Evolutionary conservation across 495 filamentous ascomycete genomes (phyloP).

Genomic region (Penicillium silybi): DNA sequence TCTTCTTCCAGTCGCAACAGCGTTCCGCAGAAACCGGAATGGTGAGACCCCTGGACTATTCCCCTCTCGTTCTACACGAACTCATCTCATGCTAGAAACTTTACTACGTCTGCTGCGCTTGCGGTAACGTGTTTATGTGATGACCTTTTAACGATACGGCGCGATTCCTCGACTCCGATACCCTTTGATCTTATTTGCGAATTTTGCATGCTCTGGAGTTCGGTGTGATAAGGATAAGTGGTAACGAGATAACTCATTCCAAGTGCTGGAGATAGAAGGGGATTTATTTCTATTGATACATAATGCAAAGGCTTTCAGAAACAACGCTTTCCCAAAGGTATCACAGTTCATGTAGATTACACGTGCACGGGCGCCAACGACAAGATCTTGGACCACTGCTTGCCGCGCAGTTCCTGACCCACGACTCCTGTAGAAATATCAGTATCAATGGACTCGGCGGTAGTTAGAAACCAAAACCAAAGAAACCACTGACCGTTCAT

Average conservation of each 20-base stretch:
- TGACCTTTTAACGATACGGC: conserved; percentile 19
- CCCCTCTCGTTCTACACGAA: background rate
- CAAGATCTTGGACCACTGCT: conserved; percentile 96
- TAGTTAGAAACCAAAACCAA: too few relatives aligned
- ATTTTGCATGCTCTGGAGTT: conserved; percentile 29
- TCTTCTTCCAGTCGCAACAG: conserved; percentile 98
- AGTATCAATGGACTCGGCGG: conserved; percentile 14
- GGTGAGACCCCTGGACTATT: conserved; percentile 53
- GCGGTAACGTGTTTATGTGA: conserved; percentile 78
- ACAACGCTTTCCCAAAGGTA: conserved; percentile 31
- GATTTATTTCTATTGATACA: conserved; percentile 30
- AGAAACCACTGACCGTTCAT: conserved; percentile 71
- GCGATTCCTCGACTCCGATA: conserved; percentile 29
- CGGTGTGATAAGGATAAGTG: conserved; percentile 8
- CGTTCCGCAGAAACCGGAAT: conserved; percentile 95
- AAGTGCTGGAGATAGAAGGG: background rate
- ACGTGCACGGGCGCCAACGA: conserved; percentile 92
- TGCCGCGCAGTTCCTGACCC: conserved; percentile 77
- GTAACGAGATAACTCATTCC: background rate
- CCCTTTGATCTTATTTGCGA: conserved; percentile 22
- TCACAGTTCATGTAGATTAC: conserved; percentile 43
- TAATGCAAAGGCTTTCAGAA: conserved; percentile 24
- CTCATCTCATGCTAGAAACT: conserved; percentile 64
- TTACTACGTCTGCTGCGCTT: conserved; percentile 93
- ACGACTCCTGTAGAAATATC: conserved; percentile 61